These are phyloP conservation scores for Fraxinus angustifolia DNA, from an alignment of 305 asterid species.

Conservation along the genomic window DNA sequence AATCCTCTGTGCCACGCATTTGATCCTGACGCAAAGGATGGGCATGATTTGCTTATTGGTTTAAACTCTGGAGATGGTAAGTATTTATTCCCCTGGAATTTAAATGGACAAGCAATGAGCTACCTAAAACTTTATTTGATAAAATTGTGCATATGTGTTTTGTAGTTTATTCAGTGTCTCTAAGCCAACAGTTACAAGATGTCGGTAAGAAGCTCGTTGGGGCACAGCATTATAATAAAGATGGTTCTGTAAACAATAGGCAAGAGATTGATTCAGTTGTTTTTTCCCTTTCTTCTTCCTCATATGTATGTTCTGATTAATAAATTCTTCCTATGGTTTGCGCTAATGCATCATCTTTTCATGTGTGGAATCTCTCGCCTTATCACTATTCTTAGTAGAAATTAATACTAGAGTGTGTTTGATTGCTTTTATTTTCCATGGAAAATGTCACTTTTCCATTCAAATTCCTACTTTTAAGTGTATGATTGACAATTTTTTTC, in stretches of 20 bases:
- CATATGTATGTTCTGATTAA: background rate
- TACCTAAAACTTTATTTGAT: constrained; percentile 12
- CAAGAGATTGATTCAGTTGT: constrained; percentile 31
- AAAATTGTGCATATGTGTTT: constrained; percentile 13
- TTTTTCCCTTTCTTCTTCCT: background rate
- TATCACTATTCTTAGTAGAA: background rate
- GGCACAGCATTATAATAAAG: constrained; percentile 95
- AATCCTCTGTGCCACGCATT: constrained; percentile 75
- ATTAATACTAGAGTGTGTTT: background rate
- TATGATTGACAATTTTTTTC: background rate
- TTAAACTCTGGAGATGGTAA: constrained; percentile 90
- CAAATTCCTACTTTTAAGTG: background rate
- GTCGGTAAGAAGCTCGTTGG: constrained; percentile 75
- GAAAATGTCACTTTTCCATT: background rate
- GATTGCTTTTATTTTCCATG: background rate
- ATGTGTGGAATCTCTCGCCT: background rate
- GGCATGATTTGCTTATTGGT: constrained; percentile 97
- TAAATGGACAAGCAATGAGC: constrained; percentile 5
- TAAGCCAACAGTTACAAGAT: constrained; percentile 34
- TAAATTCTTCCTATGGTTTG: background rate
- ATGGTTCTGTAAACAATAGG: constrained; percentile 83
- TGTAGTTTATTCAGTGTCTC: constrained; percentile 30
- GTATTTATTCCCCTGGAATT: constrained; percentile 14
- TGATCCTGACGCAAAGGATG: constrained; percentile 93
- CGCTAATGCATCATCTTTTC: background rate